Evolutionary conservation across 495 filamentous ascomycete genomes (phyloP), one percentile per base, ranked within the genome.

Genomic region (Hyaloscypha bicolor): DNA sequence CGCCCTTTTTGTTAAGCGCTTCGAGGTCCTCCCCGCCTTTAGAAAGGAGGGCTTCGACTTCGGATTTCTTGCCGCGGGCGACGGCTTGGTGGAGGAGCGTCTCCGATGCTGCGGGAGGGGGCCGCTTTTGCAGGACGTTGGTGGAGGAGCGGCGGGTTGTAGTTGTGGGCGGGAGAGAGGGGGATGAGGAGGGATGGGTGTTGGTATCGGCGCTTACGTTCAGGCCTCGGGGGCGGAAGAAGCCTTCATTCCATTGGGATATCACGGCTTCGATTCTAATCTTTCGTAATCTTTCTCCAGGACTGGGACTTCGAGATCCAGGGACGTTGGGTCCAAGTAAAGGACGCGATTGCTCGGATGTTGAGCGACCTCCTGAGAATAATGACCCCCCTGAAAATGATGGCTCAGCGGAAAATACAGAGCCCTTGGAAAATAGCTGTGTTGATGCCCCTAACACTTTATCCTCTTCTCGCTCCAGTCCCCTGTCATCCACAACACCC

Each of bases 161-260:
- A 1, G 31, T 39, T 9, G 8, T 22, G 4, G 52, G 32, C 32
- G 32, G 25, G 25, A 25, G 52, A 39, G 55, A 57, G 22, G 31
- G 31, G 25, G 39, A 39, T 19, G 53, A 31, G 29, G 53, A 29
- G 9, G 6, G 22, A 9, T 5, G 5, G 37, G 21, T 58, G 37
- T 45, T 48, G 31, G 51, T 6, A 25, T 65, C 55, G 55, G 48
- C 29, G 55, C 45, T 12, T 9, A 65, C 63, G 29, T 65, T 16
- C 4, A 64, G 32, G 29, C 62, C 62, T 12, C 62, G 62, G 19
- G 52, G 51, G 9, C 29, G 22, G 33, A 64, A 64, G 33, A 64
- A 64, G 48, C 62, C 62, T 39, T 35, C 51, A 25, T 64, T 64
- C 62, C 62, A 64, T 64, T 64, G 45, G 5, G 14, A 12, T 22